Base-by-base conservation (phyloP, 495 filamentous ascomycete genomes). In the Neurospora discreta region DNA sequence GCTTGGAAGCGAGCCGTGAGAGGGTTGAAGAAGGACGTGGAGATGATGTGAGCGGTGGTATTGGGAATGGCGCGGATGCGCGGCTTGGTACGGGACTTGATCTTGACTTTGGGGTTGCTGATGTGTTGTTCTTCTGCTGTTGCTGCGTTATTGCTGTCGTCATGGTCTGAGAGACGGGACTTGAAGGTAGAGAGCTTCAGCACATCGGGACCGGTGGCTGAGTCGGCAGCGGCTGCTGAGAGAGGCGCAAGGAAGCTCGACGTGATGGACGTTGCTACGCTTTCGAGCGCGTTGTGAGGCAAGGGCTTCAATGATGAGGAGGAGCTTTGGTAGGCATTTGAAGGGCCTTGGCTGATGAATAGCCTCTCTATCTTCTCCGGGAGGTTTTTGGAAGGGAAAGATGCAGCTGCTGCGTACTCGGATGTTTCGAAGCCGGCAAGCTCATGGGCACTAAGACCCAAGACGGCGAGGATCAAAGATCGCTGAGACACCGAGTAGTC, bases 401-500 rank as follows among this genome's bases (percentile, higher is more conserved):
- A 75, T 11, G 81, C 74, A 0, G 78, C 76, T 0, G 77, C 82
- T 71, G 77, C 82, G 78, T 80, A 88, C 76, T 73, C 90, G 11
- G 90, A 91, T 36, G 87, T 84, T 38, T 90, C 89, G 70, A 91
- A 89, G 8, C 95, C 94, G 0, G 92, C 93, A 2, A 99, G 80
- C 79, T 98, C 95, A 58, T 95, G 87, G n/a, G 92, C 93, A 67
- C 90, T 87, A 0, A 99, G 82, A 16, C 95, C 94, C 20, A 98
- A 82, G 6, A 91, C 89, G 69, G 90, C 91, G 43, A 98, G 89
- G 43, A 98, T 85, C 0, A 91, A 88, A 13, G 90, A 90, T 41
- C 95, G 86, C 76, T 98, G 95, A 0, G 88, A 86, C 67, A 98
- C 84, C 0, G 93, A 97, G 75, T 95, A 92, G 74, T 98, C 96